Evolutionary conservation across 768 basidiomycete genomes (phyloP).

Genomic region (Pisolithus microcarpus): DNA sequence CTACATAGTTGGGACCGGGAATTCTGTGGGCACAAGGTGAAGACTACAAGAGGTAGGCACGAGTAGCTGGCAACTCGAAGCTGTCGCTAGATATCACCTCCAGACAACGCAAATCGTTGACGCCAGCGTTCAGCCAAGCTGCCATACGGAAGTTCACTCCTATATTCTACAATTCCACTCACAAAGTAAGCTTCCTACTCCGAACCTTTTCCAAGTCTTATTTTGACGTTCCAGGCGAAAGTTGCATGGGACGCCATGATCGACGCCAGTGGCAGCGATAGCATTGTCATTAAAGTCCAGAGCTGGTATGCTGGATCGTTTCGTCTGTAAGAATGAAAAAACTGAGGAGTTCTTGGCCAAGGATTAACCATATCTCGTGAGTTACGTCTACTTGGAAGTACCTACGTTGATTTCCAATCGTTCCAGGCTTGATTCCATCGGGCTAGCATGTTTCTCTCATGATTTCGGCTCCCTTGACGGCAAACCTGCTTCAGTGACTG

Average conservation of each 20-base stretch:
- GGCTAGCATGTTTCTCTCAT: no score
- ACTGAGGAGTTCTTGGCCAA: not conserved
- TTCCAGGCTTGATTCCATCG: no score
- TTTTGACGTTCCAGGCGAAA: conserved; percentile 10
- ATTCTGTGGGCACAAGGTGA: conserved; percentile 39
- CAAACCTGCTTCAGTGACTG: no score
- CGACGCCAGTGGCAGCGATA: not conserved
- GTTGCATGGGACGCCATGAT: conserved; percentile 18
- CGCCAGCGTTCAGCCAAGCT: conserved; percentile 20
- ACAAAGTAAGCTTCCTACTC: conserved; percentile 15
- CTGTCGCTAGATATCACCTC: not conserved
- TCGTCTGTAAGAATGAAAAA: not conserved
- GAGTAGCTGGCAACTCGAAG: not conserved
- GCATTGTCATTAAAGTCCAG: conserved; percentile 4
- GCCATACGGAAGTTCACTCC: conserved; percentile 17
- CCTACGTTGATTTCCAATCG: no score
- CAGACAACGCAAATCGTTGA: conserved; percentile 22
- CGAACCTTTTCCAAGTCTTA: not conserved
- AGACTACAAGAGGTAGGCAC: conserved; percentile 33
- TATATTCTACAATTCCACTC: conserved; percentile 22
- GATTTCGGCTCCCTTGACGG: no score
- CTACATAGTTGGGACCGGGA: conserved; percentile 26
- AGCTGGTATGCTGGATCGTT: conserved; percentile 1
- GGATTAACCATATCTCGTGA: not conserved
- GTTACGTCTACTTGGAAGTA: not conserved